Evolutionary conservation across 2,329 filamentous ascomycete genomes (phyloP).

Genomic region (Talaromyces sp.): DNA sequence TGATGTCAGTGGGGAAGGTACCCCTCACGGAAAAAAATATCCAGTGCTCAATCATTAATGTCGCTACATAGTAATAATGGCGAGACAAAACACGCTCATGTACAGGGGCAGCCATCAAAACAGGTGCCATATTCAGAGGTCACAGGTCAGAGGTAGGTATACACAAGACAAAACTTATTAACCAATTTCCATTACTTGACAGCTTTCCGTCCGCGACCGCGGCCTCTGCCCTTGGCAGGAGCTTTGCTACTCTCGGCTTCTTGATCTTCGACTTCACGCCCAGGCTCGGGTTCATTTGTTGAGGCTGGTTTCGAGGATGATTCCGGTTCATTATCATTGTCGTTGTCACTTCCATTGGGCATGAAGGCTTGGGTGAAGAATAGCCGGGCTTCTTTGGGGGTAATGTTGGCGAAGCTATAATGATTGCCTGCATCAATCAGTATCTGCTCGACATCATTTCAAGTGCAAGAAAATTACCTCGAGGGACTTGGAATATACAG

Average conservation of each 20-base stretch:
- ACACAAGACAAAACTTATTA: conserved; percentile 3
- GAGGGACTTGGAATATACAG: conserved; percentile 89
- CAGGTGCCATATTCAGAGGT: not conserved
- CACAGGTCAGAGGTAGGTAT: not conserved
- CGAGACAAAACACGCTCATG: not conserved
- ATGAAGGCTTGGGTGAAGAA: conserved; percentile 93
- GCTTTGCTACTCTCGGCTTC: not conserved
- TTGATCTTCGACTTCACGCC: not conserved
- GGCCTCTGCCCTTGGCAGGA: conserved; percentile 10
- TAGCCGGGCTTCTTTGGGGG: conserved; percentile 66
- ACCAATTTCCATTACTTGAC: conserved; percentile 15
- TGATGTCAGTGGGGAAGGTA: conserved; percentile 2
- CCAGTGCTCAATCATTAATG: not conserved
- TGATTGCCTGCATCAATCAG: conserved; percentile 62
- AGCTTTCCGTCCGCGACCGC: conserved; percentile 15
- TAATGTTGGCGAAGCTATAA: conserved; percentile 84
- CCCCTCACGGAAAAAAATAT: not conserved
- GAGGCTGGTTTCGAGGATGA: not conserved
- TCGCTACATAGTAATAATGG: not conserved
- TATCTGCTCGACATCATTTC: not conserved
- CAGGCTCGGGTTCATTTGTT: not conserved
- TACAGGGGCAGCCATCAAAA: not conserved
- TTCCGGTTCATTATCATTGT: not conserved
- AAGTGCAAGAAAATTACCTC: conserved; percentile 59
- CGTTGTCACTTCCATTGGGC: conserved; percentile 22